Base-by-base conservation (phyloP, 225 moss, liverwort and hornwort genomes). In the Takakia lepidozioides region DNA sequence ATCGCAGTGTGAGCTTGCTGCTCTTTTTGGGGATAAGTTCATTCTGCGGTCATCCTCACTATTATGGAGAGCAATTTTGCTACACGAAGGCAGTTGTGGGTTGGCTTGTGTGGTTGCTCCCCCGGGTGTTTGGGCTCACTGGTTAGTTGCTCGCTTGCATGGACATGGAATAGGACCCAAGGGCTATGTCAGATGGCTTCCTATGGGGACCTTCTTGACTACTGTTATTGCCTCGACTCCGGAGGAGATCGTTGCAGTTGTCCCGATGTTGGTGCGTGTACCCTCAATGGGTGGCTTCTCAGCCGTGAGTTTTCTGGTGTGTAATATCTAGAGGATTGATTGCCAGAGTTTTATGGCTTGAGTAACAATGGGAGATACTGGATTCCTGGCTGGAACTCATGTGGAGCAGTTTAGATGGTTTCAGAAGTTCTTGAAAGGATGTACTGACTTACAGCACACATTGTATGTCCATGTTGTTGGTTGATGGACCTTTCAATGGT, bases 101-200 rank as follows among this genome's bases (percentile, higher is more conserved):
- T 65, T 98, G 57, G 80, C 85, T n/a, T 98, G 98, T 57, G 65
- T 87, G 51, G 76, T 98, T 26, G 91, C 78, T 58, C 91, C 98
- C 48, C 84, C 83, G 17, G 98, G 98, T 42, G 98, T 98, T 10
- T 98, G 98, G 98, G 71, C 72, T 2, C 84, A 91, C 2, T 98
- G 98, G 98, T 67, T 80, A 36, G 61, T 85, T 42, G 87, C 91
- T 20, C 75, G 82, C 51, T 63, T 85, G 38, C 91, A 98, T 60
- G 98, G 98, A 38, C 73, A 67, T 26, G 98, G 98, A 8, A 63
- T 90, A 17, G 95, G 95, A 65, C 40, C 44, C 2, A 71, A 78
- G 35, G 82, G 72, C 29, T 20, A 40, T 41, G 32, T 73, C 38
- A 77, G 64, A 52, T 98, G 95, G 95, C 63, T 98, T 7, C 95